Conservation (phyloP, 768 basidiomycete species). For the Auriscalpium orientale region DNA sequence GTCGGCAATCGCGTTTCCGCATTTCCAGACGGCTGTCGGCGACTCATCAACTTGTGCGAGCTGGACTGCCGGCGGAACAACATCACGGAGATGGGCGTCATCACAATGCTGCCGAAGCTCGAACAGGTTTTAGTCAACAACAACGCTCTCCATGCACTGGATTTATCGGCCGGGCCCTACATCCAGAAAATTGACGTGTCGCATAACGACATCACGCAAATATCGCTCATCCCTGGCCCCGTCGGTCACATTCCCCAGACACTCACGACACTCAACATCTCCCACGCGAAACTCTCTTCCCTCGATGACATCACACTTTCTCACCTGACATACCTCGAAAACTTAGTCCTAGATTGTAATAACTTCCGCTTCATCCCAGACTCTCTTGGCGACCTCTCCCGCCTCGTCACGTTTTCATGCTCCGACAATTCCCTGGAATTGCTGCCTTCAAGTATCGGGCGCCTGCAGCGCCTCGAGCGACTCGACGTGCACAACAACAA, state of each 20-base stretch:
- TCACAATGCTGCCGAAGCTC: slow-evolving; percentile 64
- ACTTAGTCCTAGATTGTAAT: slow-evolving; percentile 79
- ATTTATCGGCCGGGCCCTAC: slow-evolving; percentile 64
- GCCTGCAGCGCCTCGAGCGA: slow-evolving; percentile 60
- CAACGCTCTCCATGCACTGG: slow-evolving; percentile 75
- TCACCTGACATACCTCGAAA: slow-evolving; percentile 63
- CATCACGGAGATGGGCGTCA: slow-evolving; percentile 65
- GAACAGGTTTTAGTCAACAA: slow-evolving; percentile 68
- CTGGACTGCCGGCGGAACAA: slow-evolving; percentile 85
- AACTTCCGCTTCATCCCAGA: slow-evolving; percentile 78
- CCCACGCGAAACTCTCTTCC: slow-evolving; percentile 79
- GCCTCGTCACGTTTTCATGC: slow-evolving; percentile 69
- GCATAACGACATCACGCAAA: slow-evolving; percentile 83
- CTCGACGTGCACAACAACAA: slow-evolving; percentile 92
- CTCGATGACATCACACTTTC: slow-evolving; percentile 68
- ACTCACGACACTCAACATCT: slow-evolving; percentile 77
- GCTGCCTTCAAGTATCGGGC: slow-evolving; percentile 71
- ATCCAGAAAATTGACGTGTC: slow-evolving; percentile 66
- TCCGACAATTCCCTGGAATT: slow-evolving; percentile 84
- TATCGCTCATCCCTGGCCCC: slow-evolving; percentile 52
- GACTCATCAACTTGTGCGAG: slow-evolving; percentile 51
- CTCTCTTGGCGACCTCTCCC: slow-evolving; percentile 65
- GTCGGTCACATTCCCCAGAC: slow-evolving; percentile 37
- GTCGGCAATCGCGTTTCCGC: slow-evolving; percentile 78
- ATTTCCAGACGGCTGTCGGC: slow-evolving; percentile 55